A percentile compares a stretch with the other conserved stretches of the same genome.
Evolutionary conservation across 108 stramenopile species (phyloP).

Genomic region (Nannochloropsis oceanica): DNA sequence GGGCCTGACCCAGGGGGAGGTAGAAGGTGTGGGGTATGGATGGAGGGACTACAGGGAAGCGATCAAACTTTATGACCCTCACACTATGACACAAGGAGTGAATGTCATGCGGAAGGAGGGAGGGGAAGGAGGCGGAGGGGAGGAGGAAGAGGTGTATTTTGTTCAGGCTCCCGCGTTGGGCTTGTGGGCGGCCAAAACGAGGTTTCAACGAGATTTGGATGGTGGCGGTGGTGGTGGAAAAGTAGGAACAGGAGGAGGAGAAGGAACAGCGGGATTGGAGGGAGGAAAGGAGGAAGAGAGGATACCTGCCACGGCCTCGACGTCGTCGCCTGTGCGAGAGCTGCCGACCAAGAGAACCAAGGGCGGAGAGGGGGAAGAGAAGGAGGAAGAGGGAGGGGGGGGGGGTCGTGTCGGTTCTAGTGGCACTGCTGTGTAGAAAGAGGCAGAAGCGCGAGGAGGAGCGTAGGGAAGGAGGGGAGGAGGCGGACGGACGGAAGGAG

Average conservation of each 20-base stretch:
- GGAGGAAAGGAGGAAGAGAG: not conserved
- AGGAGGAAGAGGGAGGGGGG: not conserved
- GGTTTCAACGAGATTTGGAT: conserved; percentile 46
- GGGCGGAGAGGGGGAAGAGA: not conserved
- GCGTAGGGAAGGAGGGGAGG: too few species aligned
- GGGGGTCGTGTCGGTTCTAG: not conserved
- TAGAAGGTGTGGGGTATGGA: conserved; percentile 61
- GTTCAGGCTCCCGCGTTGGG: conserved; percentile 85
- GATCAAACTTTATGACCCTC: conserved; percentile 47
- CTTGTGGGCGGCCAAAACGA: conserved; percentile 61
- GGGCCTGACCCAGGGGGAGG: conserved; percentile 55
- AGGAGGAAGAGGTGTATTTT: conserved; percentile 65
- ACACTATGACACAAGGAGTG: conserved; percentile 61
- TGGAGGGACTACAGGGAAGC: conserved; percentile 56
- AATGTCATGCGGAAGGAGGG: conserved; percentile 38
- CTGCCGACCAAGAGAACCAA: not conserved
- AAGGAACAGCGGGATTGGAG: not conserved
- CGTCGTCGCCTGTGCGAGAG: not conserved
- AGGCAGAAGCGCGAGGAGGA: too few species aligned
- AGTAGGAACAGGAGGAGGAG: not conserved
- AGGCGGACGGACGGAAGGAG: too few species aligned
- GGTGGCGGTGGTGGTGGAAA: not conserved
- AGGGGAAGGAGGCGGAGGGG: not conserved
- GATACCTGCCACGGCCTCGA: not conserved
- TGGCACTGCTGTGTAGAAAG: too few species aligned